A percentile compares a stretch with the other conserved stretches of the same genome.
Conservation (phyloP, 139 green algal genomes). For the Coccomyxa sp. region DNA sequence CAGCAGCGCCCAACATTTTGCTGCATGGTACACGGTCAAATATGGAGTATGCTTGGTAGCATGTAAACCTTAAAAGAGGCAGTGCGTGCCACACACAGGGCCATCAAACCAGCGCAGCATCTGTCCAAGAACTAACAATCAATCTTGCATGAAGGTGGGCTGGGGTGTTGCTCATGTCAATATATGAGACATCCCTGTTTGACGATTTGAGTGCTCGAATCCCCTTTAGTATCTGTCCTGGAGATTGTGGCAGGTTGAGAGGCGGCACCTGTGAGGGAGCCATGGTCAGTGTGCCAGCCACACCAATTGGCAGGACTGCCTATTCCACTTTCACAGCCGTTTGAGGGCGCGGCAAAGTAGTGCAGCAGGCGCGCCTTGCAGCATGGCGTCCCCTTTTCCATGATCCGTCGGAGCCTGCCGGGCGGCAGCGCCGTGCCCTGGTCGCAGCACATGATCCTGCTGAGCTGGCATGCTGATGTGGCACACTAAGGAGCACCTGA, state of each 20-base stretch:
- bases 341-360: slow-evolving; percentile 44
- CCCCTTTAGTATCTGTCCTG: too few species aligned
- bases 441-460: too few species aligned
- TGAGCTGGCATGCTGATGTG: too few species aligned
- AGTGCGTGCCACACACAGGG: too few species aligned
- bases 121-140: too few species aligned
- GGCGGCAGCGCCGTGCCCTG: background rate
- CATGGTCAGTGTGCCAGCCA: slow-evolving; percentile 74
- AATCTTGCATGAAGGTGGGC: too few species aligned
- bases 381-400: background rate
- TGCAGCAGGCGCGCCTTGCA: slow-evolving; percentile 62
- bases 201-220: background rate
- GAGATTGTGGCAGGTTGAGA: background rate
- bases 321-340: background rate
- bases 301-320: slow-evolving; percentile 53
- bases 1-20: too few species aligned
- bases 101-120: too few species aligned
- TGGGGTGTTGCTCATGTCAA: too few species aligned
- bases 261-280: slow-evolving; percentile 54
- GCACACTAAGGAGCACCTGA: background rate
- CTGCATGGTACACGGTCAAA: too few species aligned
- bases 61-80: too few species aligned
- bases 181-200: background rate
- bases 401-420: background rate
- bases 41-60: too few species aligned